Evolutionary conservation across 148 eudicot species (phyloP).

Genomic region (Cornus florida): DNA sequence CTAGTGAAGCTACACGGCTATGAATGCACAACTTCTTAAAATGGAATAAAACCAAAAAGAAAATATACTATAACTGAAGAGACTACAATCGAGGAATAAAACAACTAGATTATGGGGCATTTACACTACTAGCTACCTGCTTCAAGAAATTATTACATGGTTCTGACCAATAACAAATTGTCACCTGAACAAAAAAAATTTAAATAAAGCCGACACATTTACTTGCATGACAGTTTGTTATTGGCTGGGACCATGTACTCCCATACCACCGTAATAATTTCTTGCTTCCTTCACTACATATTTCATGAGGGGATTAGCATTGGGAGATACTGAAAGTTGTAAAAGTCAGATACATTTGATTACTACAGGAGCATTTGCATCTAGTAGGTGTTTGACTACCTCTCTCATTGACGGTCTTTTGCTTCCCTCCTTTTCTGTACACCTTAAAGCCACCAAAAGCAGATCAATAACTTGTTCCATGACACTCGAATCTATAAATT

Average conservation of each 20-base stretch:
- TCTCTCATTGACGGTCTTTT: slow-evolving; percentile 82
- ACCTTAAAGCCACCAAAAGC: slow-evolving; percentile 59
- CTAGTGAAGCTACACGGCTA: too few relatives aligned
- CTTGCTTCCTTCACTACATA: not conserved
- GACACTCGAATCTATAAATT: slow-evolving; percentile 43
- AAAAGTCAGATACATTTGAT: slow-evolving; percentile 1
- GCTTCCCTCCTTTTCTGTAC: slow-evolving; percentile 62
- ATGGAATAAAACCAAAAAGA: not conserved
- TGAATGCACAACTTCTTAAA: not conserved
- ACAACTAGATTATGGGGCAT: not conserved
- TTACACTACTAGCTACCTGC: not conserved
- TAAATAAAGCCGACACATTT: too few relatives aligned
- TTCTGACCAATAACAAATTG: too few relatives aligned
- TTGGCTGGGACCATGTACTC: too few relatives aligned
- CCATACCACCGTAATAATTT: too few relatives aligned
- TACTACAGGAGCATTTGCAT: slow-evolving; percentile 27
- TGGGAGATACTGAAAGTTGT: not conserved
- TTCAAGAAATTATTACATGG: too few relatives aligned
- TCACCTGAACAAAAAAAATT: too few relatives aligned
- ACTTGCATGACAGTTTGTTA: too few relatives aligned
- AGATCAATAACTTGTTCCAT: slow-evolving; percentile 62
- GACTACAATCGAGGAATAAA: not conserved
- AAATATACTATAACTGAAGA: not conserved
- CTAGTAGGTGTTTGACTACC: slow-evolving; percentile 62
- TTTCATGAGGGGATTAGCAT: not conserved